Evolutionary conservation across 768 basidiomycete genomes (phyloP).

Genomic region (Podaxis carcinomalis): DNA sequence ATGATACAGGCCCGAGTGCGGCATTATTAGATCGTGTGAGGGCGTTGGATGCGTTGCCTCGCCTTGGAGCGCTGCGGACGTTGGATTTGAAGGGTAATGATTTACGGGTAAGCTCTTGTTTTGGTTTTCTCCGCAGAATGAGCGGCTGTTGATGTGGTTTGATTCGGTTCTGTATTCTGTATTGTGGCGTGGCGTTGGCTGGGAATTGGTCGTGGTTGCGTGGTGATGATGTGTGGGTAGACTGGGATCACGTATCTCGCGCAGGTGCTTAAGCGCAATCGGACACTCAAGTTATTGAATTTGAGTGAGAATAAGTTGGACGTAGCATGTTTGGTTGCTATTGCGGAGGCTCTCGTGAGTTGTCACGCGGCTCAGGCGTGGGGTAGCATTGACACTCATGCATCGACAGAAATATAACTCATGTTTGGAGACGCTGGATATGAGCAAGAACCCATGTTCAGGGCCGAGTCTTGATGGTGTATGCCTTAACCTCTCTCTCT

Average conservation of each 20-base stretch:
- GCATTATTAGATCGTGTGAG: conserved; percentile 85
- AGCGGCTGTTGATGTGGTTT: conserved; percentile 1
- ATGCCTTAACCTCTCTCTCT: conserved; percentile 22
- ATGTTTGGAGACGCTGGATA: conserved; percentile 87
- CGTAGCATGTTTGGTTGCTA: conserved; percentile 64
- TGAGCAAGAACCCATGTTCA: conserved; percentile 91
- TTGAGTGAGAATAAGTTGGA: conserved; percentile 94
- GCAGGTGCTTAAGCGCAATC: conserved; percentile 93
- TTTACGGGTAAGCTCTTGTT: conserved; percentile 60
- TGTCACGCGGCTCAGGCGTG: not conserved
- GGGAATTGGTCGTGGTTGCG: too few species aligned
- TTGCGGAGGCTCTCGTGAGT: conserved; percentile 88
- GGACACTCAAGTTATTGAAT: conserved; percentile 92
- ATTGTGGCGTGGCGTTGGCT: too few species aligned
- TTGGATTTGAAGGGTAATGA: conserved; percentile 93
- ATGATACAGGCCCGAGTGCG: conserved; percentile 56
- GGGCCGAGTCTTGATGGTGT: conserved; percentile 91
- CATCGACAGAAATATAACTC: conserved; percentile 37
- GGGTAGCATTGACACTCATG: not conserved
- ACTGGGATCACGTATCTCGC: conserved; percentile 85
- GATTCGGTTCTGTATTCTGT: too few species aligned
- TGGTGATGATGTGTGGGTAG: conserved; percentile 28
- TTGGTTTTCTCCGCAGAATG: not conserved
- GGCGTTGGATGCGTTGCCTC: conserved; percentile 82
- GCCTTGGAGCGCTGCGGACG: conserved; percentile 82